Base-by-base conservation (phyloP, 768 basidiomycete genomes). In the Tricholoma matsutake region DNA sequence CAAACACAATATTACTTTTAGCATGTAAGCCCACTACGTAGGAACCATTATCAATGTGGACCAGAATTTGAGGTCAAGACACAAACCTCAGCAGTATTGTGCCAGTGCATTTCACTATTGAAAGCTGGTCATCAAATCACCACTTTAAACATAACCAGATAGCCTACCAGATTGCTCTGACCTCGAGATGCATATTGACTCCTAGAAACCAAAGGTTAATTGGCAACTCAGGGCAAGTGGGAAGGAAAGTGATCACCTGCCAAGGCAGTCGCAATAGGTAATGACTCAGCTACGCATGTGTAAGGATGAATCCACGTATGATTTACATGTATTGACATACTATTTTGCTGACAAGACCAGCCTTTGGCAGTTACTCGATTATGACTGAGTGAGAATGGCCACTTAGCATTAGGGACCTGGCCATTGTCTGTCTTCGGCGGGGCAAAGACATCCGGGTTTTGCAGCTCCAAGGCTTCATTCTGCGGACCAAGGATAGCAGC, bases 381-480 rank as follows among this genome's bases (percentile, higher is more conserved):
- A 65, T 85, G 85, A 61, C 86, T 86, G 20, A 86, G 68, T 54
- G 81, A 75, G 67, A 87, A 85, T 0, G 86, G 81, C 87, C 87
- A 88, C 65, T 87, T 88, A 62, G 78, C 78, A 63, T 86, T 87
- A 53, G 59, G 76, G 79, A 89, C 73, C 22, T 60, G 61, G 11
- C 88, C 87, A 22, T 74, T 66, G 65, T 90, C 88, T 0, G 89
- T 88, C 6, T 78, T 80, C 3, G 88, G 88, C 47, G 86, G 85
- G 9, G 84, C 83, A 0, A 89, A 64, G 3, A 76, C 57, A 56
- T 89, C 83, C 7, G 85, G 76, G 56, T 87, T 86, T 69, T 89
- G 75, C 29, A 79, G 56, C 55, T 85, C 79, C n/a, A 88, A 37
- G 3, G 80, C 79, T 3, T 80, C 60, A 65, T 89, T 86, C 57